phyloP scores from a whole-genome alignment of 495 filamentous ascomycete species.

The Bathelium albidoporum region DNA sequence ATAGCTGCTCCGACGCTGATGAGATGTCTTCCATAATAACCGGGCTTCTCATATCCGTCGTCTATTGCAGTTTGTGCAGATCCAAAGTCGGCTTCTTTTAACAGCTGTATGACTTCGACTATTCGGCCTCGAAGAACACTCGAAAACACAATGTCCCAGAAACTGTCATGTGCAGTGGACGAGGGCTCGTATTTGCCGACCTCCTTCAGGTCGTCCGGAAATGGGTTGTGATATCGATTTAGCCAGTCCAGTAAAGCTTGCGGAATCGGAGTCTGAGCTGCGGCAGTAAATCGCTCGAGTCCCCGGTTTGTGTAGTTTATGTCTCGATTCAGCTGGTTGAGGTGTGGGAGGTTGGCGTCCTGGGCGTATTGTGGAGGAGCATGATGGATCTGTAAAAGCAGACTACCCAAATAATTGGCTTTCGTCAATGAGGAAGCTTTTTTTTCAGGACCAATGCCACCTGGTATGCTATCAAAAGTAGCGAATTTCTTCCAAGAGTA shows the following conservation, averaged over 20 bases:
- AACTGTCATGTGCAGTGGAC: constrained; percentile 59
- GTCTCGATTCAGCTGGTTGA: no score
- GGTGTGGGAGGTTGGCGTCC: no score
- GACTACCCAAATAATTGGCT: constrained; percentile 58
- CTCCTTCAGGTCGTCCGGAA: constrained; percentile 46
- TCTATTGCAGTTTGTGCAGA: constrained; percentile 50
- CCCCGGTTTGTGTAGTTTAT: no score
- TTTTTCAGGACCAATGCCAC: constrained; percentile 15
- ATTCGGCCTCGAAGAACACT: constrained; percentile 63
- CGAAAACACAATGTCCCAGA: constrained; percentile 68
- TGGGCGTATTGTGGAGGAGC: constrained; percentile 38
- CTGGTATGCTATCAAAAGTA: not conserved
- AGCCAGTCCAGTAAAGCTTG: constrained; percentile 72
- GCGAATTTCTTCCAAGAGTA: not conserved
- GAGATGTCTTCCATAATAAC: constrained; percentile 61
- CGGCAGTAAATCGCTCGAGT: constrained; percentile 15
- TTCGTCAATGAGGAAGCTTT: constrained; percentile 51
- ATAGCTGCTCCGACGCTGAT: constrained; percentile 60
- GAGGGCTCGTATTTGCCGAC: constrained; percentile 54
- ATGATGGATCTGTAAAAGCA: constrained; percentile 67
- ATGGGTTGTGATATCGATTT: constrained; percentile 54
- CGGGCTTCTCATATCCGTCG: constrained; percentile 47
- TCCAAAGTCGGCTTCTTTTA: constrained; percentile 65
- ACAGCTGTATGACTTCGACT: constrained; percentile 45
- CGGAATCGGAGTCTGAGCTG: constrained; percentile 45